A percentile compares a stretch with the other conserved stretches of the same genome.
Evolutionary conservation across 495 filamentous ascomycete genomes (phyloP).

Genomic region (Paragyromitra xinjiangensis): DNA sequence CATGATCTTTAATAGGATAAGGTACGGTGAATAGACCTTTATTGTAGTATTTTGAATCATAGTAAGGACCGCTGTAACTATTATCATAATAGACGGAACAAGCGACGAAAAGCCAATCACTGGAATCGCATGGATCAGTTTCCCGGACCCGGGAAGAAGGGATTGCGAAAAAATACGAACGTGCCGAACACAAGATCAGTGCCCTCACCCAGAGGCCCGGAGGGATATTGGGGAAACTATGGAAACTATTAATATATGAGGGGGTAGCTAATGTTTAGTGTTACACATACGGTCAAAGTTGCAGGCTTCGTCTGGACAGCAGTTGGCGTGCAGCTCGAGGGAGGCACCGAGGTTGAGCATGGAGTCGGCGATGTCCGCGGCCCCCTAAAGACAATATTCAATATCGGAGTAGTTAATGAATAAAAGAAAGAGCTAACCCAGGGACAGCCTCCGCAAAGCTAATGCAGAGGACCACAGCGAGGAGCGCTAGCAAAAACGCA

Average conservation of each 20-base stretch:
- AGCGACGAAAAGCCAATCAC: constrained; percentile 35
- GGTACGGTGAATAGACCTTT: constrained; percentile 11
- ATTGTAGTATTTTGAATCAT: constrained; percentile 26
- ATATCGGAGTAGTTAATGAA: background rate
- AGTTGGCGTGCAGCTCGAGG: constrained; percentile 36
- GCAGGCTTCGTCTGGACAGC: constrained; percentile 24
- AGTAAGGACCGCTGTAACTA: constrained; percentile 2
- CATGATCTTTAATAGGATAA: background rate
- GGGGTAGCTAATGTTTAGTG: background rate
- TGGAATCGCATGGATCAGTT: constrained; percentile 5
- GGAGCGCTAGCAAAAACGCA: constrained; percentile 1
- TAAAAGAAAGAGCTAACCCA: constrained; percentile 16
- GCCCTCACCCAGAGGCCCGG: constrained; percentile 18
- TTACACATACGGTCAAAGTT: constrained; percentile 26
- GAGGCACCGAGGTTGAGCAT: constrained; percentile 6
- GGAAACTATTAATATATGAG: background rate
- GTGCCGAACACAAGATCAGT: constrained; percentile 29
- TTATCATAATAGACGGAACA: constrained; percentile 30
- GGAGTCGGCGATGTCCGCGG: constrained; percentile 12
- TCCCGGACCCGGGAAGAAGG: background rate
- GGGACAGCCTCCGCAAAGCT: constrained; percentile 32
- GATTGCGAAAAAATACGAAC: constrained; percentile 6
- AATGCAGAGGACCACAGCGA: constrained; percentile 30
- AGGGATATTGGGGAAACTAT: constrained; percentile 25
- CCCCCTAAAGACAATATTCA: constrained; percentile 1